Base-by-base conservation (phyloP, 192 early-diverging fungal genomes). In the Pilaira anomala region DNA sequence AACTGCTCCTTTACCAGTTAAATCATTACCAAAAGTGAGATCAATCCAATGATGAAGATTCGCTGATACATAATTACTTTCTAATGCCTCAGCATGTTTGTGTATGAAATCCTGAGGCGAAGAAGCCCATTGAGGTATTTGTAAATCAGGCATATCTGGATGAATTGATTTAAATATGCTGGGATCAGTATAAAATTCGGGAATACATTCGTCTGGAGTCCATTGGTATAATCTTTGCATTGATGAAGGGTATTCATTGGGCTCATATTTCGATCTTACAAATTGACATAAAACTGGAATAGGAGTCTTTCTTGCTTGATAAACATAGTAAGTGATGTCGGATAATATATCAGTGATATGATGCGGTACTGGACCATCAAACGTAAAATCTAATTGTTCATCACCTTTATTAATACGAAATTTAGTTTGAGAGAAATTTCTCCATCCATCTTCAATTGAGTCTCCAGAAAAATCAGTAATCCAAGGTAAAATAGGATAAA, bases 21-120 rank as follows among this genome's bases (percentile, higher is more conserved):
- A 82, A 65, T 89, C 88, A 65, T 85, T 92, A 22, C 93, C 93
- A 81, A 92, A 95, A 0, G 91, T 93, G 28, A 95, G 69, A 70
- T 95, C 91, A 45, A 94, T 91, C 93, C 93, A 95, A 49, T 85
- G 71, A 63, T 95, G 89, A 14, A 95, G 61, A 44, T 91, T 79
- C 1, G 69, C 65, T 0, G 90, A 91, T 1, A 94, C 92, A 70
- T 87, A 85, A 11, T 92, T 87, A 29, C 85, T 76, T 62, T 87
- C 86, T 6, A 87, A 68, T 0, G 88, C 89, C 45, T 89, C 83
- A 19, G 91, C 85, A 65, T 97, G 91, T 50, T 88, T 87, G 18
- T 76, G 68, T 42, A 98, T 81, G 74, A 98, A 98, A 39, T 91
- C 90, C 49, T 88, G 88, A 0, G 87, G 83, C 0, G 84, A 81